Evolutionary conservation across 495 filamentous ascomycete species (phyloP), one percentile per base, ranked within the genome.

Genomic region (Hypoxylon crocopeplum): DNA sequence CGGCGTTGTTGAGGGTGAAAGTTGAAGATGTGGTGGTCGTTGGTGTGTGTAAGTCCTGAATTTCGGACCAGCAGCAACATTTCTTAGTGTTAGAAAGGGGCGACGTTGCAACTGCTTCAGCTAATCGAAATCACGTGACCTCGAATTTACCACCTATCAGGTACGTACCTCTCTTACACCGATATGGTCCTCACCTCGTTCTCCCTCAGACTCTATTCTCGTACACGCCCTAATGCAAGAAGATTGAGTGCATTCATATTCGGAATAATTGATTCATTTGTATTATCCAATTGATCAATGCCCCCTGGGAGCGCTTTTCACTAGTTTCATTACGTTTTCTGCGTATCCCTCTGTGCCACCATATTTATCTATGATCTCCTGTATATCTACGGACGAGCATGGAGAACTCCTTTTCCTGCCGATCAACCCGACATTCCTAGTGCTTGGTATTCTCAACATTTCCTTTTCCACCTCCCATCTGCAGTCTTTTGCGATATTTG

Each of bases 381-480:
- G 71, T 60, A 78, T 66, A 32, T 74, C 68, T 32, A 65, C 29
- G 3, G 48, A 29, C 1, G 67, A 40, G 8, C 47, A 36, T 41
- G 52, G 48, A 17, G 20, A 40, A n/a, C 13, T 55, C 30, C 69
- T 73, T 34, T 57, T 72, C 54, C 84, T 79, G 12, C 93, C 93
- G 55, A 97, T 58, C 20, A 98, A 74, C 0, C 83, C 91, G 16
- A 86, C 80, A 72, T 98, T 97, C 56, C 95, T 78, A 33, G 93
- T 96, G 69, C 91, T 94, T 7, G 93, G 93, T 48, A 97, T 95
- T 32, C 91, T 77, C 41, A 98, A 67, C 74, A 90, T 82, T 48
- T 93, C 91, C 51, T 79, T 87, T 68, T 97, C 91, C 5, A 89
- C 80, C 2, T 80, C 78, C 79, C 85, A 97, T 0, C 91, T 92